Evolutionary conservation across 768 basidiomycete species (phyloP).

Genomic region (Leccinum subtestaceum): DNA sequence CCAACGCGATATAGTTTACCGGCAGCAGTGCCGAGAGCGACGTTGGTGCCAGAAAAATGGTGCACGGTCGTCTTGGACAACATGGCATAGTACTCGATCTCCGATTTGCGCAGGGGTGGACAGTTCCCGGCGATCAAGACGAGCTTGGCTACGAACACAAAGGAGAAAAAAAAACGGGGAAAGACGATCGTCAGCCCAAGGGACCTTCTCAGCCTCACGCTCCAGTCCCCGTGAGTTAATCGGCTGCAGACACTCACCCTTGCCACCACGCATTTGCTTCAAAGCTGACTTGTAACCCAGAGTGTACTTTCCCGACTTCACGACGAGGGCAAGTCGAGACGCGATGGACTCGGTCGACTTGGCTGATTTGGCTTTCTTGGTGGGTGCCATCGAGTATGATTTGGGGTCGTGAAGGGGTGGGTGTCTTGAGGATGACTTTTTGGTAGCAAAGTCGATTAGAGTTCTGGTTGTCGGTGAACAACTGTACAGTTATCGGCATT

Average conservation of each 20-base stretch:
- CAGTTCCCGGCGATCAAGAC: conserved; percentile 98
- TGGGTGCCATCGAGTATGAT: conserved; percentile 75
- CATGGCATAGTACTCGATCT: conserved; percentile 99
- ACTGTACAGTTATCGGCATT: conserved; percentile 31
- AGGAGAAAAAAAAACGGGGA: conserved; percentile 15
- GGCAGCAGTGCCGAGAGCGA: conserved; percentile 97
- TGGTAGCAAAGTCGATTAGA: conserved; percentile 3
- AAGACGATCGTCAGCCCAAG: conserved; percentile 61
- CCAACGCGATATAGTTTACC: conserved; percentile 99
- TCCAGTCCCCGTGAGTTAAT: conserved; percentile 85
- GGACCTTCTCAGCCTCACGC: conserved; percentile 99
- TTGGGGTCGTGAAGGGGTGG: conserved; percentile 15
- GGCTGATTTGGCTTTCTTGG: conserved; percentile 91
- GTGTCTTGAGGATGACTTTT: conserved; percentile 15
- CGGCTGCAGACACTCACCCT: conserved; percentile 65
- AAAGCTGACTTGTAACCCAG: conserved; percentile 98
- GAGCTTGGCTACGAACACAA: conserved; percentile 73
- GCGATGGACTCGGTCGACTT: conserved; percentile 94
- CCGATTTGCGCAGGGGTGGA: conserved; percentile 97
- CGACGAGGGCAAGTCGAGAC: conserved; percentile 89
- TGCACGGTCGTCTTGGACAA: conserved; percentile 98
- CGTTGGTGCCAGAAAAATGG: conserved; percentile 97
- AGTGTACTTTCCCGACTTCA: conserved; percentile 97
- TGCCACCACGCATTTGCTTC: conserved; percentile 97
- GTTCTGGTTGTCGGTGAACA: conserved; percentile 17